These are phyloP conservation scores for Periconia sp. DNA, from an alignment of 2,329 filamentous ascomycete genomes.

Conservation along the genomic window DNA sequence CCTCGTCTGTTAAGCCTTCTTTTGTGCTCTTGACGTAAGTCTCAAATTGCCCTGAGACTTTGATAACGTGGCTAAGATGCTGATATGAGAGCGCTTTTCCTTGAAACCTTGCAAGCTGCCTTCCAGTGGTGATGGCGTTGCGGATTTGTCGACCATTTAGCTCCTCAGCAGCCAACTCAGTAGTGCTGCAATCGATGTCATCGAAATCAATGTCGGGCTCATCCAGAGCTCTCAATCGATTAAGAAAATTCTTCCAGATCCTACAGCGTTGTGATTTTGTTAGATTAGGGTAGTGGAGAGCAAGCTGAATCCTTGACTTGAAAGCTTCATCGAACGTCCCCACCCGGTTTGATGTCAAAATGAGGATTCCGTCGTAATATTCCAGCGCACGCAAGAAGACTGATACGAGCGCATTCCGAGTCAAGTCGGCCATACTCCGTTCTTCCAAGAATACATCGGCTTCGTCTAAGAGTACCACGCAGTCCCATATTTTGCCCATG, in stretches of 20 bases:
- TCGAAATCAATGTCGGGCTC: conserved; percentile 6
- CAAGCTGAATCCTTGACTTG: conserved; percentile 43
- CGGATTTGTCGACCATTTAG: conserved; percentile 51
- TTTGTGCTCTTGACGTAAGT: too few relatives aligned
- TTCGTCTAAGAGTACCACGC: conserved; percentile 57
- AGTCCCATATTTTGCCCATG: conserved; percentile 49
- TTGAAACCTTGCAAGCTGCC: conserved; percentile 21
- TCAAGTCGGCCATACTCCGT: conserved; percentile 33
- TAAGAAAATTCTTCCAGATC: conserved; percentile 41
- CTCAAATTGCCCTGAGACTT: too few relatives aligned
- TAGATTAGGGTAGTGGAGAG: conserved; percentile 53
- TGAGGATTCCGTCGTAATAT: conserved; percentile 51
- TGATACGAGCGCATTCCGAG: conserved; percentile 23
- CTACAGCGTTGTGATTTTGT: conserved; percentile 45
- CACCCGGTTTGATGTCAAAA: conserved; percentile 52
- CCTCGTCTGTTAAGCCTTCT: too few relatives aligned
- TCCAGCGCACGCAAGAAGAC: conserved; percentile 45
- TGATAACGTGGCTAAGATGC: too few relatives aligned
- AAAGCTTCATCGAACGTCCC: conserved; percentile 48
- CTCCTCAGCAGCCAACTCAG: conserved; percentile 30
- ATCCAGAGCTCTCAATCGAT: background rate
- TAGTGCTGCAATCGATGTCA: conserved; percentile 32
- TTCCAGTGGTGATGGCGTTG: conserved; percentile 47
- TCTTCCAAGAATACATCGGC: conserved; percentile 62
- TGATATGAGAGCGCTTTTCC: conserved; percentile 11